phyloP scores from a whole-genome alignment of 75 land plant genomes.

The Ceratopteris richardii region DNA sequence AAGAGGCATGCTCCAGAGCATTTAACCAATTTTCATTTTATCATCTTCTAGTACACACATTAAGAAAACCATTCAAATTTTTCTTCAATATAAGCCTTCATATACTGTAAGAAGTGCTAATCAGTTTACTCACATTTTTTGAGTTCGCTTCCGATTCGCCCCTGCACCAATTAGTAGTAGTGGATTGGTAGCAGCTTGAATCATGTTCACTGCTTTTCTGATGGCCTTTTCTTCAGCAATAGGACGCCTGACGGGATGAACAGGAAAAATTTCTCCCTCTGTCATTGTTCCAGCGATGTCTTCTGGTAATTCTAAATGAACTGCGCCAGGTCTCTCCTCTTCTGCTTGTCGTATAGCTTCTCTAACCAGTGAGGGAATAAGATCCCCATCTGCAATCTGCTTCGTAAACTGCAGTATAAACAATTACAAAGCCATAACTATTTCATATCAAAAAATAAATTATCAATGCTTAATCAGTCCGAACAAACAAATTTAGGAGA shows the following conservation, averaged over 20 bases:
- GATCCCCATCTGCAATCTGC: conserved; percentile 27
- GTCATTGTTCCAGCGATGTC: conserved; percentile 21
- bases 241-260: conserved; percentile 22
- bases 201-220: conserved; percentile 20
- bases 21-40: too few relatives aligned
- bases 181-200: conserved; percentile 17
- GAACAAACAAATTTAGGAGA: too few relatives aligned
- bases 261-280: conserved; percentile 22
- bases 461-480: background rate
- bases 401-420: conserved; percentile 20
- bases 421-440: background rate
- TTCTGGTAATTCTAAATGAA: conserved; percentile 28
- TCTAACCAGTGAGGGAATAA: conserved; percentile 20
- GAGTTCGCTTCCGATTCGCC: conserved; percentile 25
- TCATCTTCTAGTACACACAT: too few relatives aligned
- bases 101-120: too few relatives aligned
- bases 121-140: conserved; percentile 17
- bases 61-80: too few relatives aligned
- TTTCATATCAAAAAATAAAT: background rate
- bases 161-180: conserved; percentile 25
- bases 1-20: too few relatives aligned
- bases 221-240: conserved; percentile 27
- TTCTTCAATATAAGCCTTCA: too few relatives aligned
- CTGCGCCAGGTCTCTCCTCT: conserved; percentile 31
- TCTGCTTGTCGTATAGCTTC: conserved; percentile 25